Evolutionary conservation across 768 basidiomycete species (phyloP).

Genomic region (Serendipita sp.): DNA sequence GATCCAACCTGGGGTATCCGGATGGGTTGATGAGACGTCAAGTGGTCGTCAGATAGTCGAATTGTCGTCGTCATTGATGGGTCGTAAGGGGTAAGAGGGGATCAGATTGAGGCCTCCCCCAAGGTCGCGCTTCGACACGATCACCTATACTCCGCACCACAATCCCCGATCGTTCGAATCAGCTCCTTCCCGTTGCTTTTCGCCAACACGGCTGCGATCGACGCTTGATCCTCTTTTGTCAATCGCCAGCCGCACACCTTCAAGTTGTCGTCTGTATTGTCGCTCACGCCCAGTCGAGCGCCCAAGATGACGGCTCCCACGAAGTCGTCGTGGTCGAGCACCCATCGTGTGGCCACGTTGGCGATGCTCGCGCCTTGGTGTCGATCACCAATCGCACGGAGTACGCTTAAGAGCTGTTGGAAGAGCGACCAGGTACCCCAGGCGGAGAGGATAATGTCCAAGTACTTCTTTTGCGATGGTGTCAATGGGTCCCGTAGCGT

Average conservation of each 20-base stretch:
- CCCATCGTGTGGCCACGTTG: slow-evolving; percentile 70
- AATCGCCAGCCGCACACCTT: slow-evolving; percentile 45
- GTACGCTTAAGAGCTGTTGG: slow-evolving; percentile 41
- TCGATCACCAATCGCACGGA: slow-evolving; percentile 49
- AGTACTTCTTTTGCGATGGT: slow-evolving; percentile 79
- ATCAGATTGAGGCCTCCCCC: too few relatives aligned
- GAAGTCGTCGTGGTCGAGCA: slow-evolving; percentile 49
- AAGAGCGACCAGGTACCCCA: slow-evolving; percentile 72
- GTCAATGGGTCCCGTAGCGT: slow-evolving; percentile 31
- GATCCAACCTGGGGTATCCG: too few relatives aligned
- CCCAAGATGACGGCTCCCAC: slow-evolving; percentile 73
- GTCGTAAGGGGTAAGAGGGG: too few relatives aligned
- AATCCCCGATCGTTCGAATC: slow-evolving; percentile 61
- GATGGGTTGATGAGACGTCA: too few relatives aligned
- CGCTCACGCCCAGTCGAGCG: slow-evolving; percentile 55
- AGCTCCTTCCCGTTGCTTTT: slow-evolving; percentile 46
- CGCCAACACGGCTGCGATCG: slow-evolving; percentile 47
- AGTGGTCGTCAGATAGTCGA: too few relatives aligned
- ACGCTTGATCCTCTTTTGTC: slow-evolving; percentile 36
- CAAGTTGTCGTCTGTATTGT: slow-evolving; percentile 54
- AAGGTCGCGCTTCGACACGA: not conserved
- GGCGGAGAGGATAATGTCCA: slow-evolving; percentile 62
- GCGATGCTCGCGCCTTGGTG: slow-evolving; percentile 44
- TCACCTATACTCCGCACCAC: slow-evolving; percentile 69
- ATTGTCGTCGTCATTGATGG: too few relatives aligned